Evolutionary conservation across 2,329 filamentous ascomycete genomes (phyloP).

Genomic region (Dichotomopilus funicola): DNA sequence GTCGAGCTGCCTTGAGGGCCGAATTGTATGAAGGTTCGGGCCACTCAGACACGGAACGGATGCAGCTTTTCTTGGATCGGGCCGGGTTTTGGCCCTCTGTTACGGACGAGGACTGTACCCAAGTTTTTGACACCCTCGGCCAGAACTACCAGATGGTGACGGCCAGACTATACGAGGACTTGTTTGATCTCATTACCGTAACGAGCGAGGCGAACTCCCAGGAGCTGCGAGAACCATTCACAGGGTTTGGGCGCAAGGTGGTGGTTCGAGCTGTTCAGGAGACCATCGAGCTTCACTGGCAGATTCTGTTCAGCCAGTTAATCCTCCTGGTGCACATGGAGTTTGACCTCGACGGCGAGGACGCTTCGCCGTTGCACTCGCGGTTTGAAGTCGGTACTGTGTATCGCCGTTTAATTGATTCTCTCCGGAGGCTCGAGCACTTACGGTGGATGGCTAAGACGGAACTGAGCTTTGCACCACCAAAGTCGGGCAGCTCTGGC

Average conservation of each 20-base stretch:
- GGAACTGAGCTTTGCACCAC: constrained; percentile 46
- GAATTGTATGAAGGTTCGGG: constrained; percentile 71
- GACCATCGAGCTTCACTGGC: constrained; percentile 63
- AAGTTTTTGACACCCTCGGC: constrained; percentile 63
- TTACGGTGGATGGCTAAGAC: constrained; percentile 60
- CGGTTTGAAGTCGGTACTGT: constrained; percentile 61
- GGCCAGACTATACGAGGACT: constrained; percentile 46
- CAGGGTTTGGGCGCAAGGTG: constrained; percentile 69
- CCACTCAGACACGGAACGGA: constrained; percentile 63
- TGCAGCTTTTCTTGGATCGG: constrained; percentile 71
- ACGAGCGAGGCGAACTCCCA: constrained; percentile 40
- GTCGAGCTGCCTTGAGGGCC: constrained; percentile 58
- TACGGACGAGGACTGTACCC: constrained; percentile 71
- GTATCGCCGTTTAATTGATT: constrained; percentile 62
- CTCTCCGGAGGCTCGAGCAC: constrained; percentile 69
- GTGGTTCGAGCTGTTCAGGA: constrained; percentile 75
- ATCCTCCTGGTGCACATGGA: constrained; percentile 82
- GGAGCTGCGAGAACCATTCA: constrained; percentile 49
- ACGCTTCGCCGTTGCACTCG: constrained; percentile 52
- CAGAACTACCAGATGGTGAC: constrained; percentile 56
- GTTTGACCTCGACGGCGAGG: constrained; percentile 68
- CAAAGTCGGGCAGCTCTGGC: constrained; percentile 33
- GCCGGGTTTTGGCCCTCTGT: constrained; percentile 73
- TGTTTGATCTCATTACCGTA: constrained; percentile 42
- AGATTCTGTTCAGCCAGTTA: constrained; percentile 73